Evolutionary conservation across 140 eudicot species (phyloP), one percentile per base, ranked within the genome.

Genomic region (Erigeron philadelphicus): DNA sequence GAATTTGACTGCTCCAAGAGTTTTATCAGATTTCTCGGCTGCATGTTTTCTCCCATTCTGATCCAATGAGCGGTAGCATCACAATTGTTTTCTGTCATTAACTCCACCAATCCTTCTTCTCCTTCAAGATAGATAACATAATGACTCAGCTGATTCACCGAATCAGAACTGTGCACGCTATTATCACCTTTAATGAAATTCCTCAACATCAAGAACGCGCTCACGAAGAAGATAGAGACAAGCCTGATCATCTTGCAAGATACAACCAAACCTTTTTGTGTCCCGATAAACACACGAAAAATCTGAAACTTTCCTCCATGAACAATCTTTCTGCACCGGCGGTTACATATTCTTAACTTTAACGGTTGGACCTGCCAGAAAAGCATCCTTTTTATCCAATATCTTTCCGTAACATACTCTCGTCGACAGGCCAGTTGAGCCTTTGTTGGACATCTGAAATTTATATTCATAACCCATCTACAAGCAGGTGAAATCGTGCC

Each of bases 51-150:
- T 46, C 90, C 96, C 25, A 85, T 83, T 46, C 42, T 68, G 47
- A 88, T 76, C 87, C 87, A 85, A 18, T 79, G 84, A 55, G 67
- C 68, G 3, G 82, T 78, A 11, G 94, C 83, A 31, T 86, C 82
- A 54, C 81, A 56, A 46, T 86, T 78, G 55, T 72, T 72, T 68
- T 76, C 62, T 66, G 31, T 78, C 84, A 84, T 78, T 81, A 82
- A 31, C 68, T 82, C 81, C 25, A 86, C 86, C 72, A 89, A 68
- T 2, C 19, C 81, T 76, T 89, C 90, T 73, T 89, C 94, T 64
- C 96, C 90, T 61, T 86, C 86, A 16, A 89, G 94, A 66, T 89
- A 88, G 74, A 89, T 71, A 46, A 89, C 96, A 55, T 74, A 89
- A 40, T 46, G 70, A 58, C 86, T 76, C n/a, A 89, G 71, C 25